phyloP scores from a whole-genome alignment of 2,329 filamentous ascomycete genomes.

The Zymoseptoria brevis region DNA sequence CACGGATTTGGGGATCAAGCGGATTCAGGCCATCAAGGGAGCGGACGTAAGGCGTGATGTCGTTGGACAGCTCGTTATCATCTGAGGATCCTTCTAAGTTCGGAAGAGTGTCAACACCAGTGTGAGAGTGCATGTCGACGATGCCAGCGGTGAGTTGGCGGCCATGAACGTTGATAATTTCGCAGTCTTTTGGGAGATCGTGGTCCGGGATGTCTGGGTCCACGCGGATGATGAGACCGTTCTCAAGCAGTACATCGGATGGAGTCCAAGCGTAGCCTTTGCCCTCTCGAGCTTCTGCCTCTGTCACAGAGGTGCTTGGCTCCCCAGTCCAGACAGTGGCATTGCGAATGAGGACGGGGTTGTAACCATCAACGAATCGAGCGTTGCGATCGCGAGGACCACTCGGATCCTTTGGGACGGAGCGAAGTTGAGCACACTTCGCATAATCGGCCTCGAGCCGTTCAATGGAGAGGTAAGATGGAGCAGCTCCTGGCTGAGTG shows the following conservation, averaged over 20 bases:
- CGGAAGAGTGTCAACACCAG: conserved; percentile 53
- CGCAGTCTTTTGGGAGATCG: conserved; percentile 40
- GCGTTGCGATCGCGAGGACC: conserved; percentile 52
- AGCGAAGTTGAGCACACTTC: conserved; percentile 49
- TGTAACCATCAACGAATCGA: conserved; percentile 51
- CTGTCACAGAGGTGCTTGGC: conserved; percentile 44
- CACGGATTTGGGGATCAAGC: conserved; percentile 51
- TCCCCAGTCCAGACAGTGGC: conserved; percentile 59
- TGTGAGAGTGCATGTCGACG: conserved; percentile 65
- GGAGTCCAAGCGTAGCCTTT: conserved; percentile 53
- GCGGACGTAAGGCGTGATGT: conserved; percentile 61
- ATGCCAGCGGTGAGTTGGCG: conserved; percentile 58
- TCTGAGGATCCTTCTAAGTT: conserved; percentile 48
- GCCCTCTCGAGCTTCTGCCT: conserved; percentile 49
- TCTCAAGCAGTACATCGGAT: conserved; percentile 54
- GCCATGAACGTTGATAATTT: conserved; percentile 52
- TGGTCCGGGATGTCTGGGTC: conserved; percentile 36
- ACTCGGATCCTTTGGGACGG: conserved; percentile 48
- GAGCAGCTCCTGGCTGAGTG: conserved; percentile 61
- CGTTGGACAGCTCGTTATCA: conserved; percentile 54
- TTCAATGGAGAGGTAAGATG: conserved; percentile 63
- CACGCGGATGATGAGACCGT: conserved; percentile 54
- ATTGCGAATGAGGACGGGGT: conserved; percentile 57
- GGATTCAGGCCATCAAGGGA: conserved; percentile 59
- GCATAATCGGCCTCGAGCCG: conserved; percentile 48